Percentiles rank a stretch among this genome's conserved stretches.
Evolutionary conservation across 345 rosid species (phyloP).

Genomic region (Salix purpurea): DNA sequence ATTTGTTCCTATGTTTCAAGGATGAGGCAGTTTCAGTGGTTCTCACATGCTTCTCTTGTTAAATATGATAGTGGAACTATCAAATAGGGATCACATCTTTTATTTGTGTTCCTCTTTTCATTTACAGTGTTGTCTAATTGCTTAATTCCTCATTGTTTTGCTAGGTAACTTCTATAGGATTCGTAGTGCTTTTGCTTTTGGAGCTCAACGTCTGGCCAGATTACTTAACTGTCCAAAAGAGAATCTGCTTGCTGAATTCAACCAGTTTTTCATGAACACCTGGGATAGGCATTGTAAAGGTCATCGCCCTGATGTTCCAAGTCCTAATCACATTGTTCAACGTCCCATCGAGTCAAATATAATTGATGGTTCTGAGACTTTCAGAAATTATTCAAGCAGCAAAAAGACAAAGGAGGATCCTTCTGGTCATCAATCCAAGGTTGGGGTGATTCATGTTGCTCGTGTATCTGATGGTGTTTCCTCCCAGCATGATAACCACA

Average conservation of each 20-base stretch:
- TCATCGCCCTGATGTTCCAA: slow-evolving; percentile 47
- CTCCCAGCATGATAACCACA: slow-evolving; percentile 7
- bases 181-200: slow-evolving; percentile 9
- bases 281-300: slow-evolving; percentile 24
- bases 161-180: slow-evolving; percentile 11
- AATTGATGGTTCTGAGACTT: slow-evolving; percentile 38
- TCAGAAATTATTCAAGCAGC: slow-evolving; percentile 33
- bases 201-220: slow-evolving; percentile 11
- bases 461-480: neutral
- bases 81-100: neutral
- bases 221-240: slow-evolving; percentile 26
- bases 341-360: slow-evolving; percentile 40
- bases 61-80: neutral
- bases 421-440: neutral
- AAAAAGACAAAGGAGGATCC: slow-evolving; percentile 19
- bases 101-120: neutral
- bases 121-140: neutral
- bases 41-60: neutral
- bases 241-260: slow-evolving; percentile 16
- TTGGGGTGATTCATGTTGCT: neutral
- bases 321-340: slow-evolving; percentile 39
- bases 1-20: neutral
- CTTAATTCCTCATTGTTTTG: neutral
- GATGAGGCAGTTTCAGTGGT: neutral
- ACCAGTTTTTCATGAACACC: slow-evolving; percentile 25